Evolutionary conservation across 371 early-diverging fungal genomes (phyloP).

Genomic region (Funneliformis caledonium): DNA sequence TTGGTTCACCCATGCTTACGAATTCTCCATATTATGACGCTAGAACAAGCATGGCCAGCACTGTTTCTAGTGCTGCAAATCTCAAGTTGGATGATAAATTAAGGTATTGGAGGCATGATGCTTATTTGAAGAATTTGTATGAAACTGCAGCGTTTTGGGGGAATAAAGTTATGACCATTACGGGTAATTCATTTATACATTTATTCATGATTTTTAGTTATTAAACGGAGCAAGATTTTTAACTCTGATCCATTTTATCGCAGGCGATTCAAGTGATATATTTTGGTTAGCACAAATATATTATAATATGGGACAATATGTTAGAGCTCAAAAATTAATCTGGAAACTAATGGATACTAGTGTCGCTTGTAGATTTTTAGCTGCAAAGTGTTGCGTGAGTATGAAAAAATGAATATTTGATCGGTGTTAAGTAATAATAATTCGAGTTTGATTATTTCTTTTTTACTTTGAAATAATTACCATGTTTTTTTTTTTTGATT

Average conservation of each 20-base stretch:
- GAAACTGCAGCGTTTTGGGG: conserved; percentile 66
- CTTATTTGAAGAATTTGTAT: conserved; percentile 56
- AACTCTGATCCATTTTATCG: background rate
- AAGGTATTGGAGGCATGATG: conserved; percentile 58
- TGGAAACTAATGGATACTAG: conserved; percentile 57
- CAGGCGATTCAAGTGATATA: conserved; percentile 62
- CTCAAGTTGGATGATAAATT: conserved; percentile 47
- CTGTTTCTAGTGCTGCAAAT: background rate
- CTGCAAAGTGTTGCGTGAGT: conserved; percentile 67
- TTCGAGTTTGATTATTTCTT: background rate
- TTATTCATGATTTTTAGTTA: background rate
- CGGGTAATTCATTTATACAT: conserved; percentile 46
- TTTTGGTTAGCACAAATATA: conserved; percentile 65
- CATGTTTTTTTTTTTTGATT: background rate
- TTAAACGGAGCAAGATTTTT: background rate
- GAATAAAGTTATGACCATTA: conserved; percentile 60
- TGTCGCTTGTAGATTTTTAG: conserved; percentile 63
- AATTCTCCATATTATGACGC: conserved; percentile 3
- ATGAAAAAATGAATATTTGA: background rate
- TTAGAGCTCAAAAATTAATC: conserved; percentile 61
- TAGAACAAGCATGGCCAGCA: background rate
- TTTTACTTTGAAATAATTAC: background rate
- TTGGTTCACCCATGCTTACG: background rate
- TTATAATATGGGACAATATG: conserved; percentile 63
- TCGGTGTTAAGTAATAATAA: background rate